Conservation (phyloP, 129 eudicot genomes). For the Flaveria bidentis region DNA sequence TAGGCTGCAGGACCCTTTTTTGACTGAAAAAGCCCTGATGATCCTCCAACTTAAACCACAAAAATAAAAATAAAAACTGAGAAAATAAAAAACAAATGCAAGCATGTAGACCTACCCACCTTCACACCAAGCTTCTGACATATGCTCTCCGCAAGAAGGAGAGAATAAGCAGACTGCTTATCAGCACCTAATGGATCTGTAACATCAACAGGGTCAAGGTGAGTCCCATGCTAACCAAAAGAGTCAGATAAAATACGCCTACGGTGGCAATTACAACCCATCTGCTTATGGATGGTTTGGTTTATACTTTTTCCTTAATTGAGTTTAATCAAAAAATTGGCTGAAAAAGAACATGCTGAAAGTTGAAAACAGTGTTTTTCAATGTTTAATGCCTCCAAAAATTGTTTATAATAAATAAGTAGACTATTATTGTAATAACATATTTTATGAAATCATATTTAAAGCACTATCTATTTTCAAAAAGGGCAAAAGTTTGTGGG, state of each 20-base stretch:
- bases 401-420: not conserved
- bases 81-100: not conserved
- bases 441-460: not conserved
- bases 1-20: not conserved
- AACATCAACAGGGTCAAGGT: conserved; percentile 25
- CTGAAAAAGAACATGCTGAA: not conserved
- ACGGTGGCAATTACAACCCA: not conserved
- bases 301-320: not conserved
- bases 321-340: not conserved
- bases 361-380: not conserved
- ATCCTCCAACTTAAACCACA: not conserved
- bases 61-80: not conserved
- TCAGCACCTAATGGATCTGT: conserved; percentile 85
- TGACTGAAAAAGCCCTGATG: not conserved
- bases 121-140: conserved; percentile 83
- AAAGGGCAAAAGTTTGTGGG: not conserved
- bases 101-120: conserved; percentile 42
- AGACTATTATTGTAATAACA: not conserved
- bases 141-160: conserved; percentile 92
- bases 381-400: not conserved
- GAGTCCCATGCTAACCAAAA: conserved; percentile 21
- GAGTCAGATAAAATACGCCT: not conserved
- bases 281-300: not conserved
- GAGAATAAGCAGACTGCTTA: conserved; percentile 88
- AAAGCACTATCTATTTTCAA: not conserved